Evolutionary conservation across 352 stramenopile genomes (phyloP), one percentile per base, ranked within the genome.

Genomic region (Phytophthora sansomeana): DNA sequence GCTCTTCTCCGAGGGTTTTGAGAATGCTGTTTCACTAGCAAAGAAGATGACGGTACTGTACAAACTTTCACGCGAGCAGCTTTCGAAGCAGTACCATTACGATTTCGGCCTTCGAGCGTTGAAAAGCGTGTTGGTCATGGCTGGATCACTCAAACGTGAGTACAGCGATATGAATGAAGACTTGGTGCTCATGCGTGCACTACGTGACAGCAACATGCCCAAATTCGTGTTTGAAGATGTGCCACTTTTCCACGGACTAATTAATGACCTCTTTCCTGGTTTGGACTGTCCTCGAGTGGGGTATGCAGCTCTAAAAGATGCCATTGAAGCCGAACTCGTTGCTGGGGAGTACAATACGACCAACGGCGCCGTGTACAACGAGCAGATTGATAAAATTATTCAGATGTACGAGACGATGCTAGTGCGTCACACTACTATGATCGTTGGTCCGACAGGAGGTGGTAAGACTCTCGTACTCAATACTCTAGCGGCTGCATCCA

Each of bases 351-450:
- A 94, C 56, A 90, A 83, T 41, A 97, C 75, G 14, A 82, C 62
- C 5, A 86, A 97, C 36, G 42, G 79, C 0, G 49, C 68, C 1
- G 89, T 93, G 4, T 93, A 93, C 72, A 85, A 89, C 24, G 87
- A 97, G 11, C 91, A 98, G 65, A 92, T 98, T n/a, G 95, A 98
- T 69, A 99, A 99, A 72, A 95, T 97, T 51, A 97, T 99, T 32
- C 96, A 99, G 53, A 97, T 98, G 91, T 98, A 98, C 72, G 95
- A 99, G 75, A 98, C 92, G 0, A 97, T 98, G 91, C 79, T 98
- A 4, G 93, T 98, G 30, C 87, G 96, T 2, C 95, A 98, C 77
- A 98, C 94, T 7, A 98, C 91, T 0, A 98, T 99, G 95, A 98
- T 99, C 43, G 95, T 98, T 1, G 96, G 96, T 0, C 94, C 94